A percentile compares a stretch with the other conserved stretches of the same genome.
Conservation (phyloP, 2,329 filamentous ascomycete genomes). For the Fusarium aywerte region DNA sequence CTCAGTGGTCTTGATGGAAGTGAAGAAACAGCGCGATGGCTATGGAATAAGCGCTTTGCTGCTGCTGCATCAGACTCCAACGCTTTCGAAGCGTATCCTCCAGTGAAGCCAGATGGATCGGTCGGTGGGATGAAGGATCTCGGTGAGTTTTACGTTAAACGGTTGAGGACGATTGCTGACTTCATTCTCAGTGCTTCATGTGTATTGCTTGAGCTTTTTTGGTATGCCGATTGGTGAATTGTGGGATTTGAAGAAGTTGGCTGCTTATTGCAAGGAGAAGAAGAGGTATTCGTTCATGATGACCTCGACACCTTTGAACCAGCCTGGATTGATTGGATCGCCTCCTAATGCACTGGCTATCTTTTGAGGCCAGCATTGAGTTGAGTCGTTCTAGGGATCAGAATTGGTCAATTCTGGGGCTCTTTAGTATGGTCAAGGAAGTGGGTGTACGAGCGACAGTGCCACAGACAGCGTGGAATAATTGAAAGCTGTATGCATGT, state of each 20-base stretch:
- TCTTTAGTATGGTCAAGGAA: no score
- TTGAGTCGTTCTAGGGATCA: no score
- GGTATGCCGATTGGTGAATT: constrained; percentile 67
- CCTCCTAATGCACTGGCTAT: constrained; percentile 43
- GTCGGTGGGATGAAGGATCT: constrained; percentile 49
- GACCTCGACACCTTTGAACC: constrained; percentile 65
- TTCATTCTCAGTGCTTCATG: constrained; percentile 57
- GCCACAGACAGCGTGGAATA: no score
- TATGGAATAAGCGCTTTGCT: constrained; percentile 76
- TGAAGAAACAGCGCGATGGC: constrained; percentile 68
- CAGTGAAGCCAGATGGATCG: constrained; percentile 56
- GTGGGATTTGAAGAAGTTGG: constrained; percentile 65
- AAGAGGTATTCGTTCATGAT: constrained; percentile 70
- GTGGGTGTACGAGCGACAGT: no score
- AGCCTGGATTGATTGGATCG: constrained; percentile 29
- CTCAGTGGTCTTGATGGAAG: constrained; percentile 57
- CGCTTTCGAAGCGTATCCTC: constrained; percentile 72
- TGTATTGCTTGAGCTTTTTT: constrained; percentile 61
- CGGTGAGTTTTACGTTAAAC: constrained; percentile 42
- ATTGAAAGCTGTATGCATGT: no score
- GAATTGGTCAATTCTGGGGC: no score
- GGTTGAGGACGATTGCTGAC: not conserved
- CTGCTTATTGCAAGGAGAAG: constrained; percentile 62
- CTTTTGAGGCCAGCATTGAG: constrained; percentile 13
- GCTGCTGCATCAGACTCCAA: constrained; percentile 72